Evolutionary conservation across 192 early-diverging fungal species (phyloP).

Genomic region (Coemansia sp.): DNA sequence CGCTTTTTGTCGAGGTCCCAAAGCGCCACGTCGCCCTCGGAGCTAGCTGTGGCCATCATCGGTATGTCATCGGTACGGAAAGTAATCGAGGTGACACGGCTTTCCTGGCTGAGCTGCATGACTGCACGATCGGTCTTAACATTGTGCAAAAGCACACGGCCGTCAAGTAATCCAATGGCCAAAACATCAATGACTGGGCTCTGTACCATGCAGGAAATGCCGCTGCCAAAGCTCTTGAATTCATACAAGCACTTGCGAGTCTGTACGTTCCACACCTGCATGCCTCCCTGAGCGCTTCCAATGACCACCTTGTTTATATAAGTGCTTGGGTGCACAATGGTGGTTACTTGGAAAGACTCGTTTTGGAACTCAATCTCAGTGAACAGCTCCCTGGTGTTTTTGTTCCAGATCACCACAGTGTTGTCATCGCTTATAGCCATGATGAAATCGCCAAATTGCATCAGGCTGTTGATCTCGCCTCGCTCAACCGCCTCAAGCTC

Average conservation of each 20-base stretch:
- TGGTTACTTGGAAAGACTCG: slow-evolving; percentile 64
- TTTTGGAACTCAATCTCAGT: slow-evolving; percentile 70
- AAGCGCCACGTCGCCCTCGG: slow-evolving; percentile 81
- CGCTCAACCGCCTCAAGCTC: slow-evolving; percentile 20
- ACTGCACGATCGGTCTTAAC: slow-evolving; percentile 75
- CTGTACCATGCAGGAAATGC: slow-evolving; percentile 78
- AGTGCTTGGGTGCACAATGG: slow-evolving; percentile 88
- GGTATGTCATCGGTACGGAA: slow-evolving; percentile 87
- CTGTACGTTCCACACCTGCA: slow-evolving; percentile 95
- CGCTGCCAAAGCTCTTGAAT: slow-evolving; percentile 68
- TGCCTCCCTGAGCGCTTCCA: slow-evolving; percentile 73
- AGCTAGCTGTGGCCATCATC: slow-evolving; percentile 88
- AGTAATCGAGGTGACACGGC: slow-evolving; percentile 81
- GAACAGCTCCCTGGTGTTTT: slow-evolving; percentile 63
- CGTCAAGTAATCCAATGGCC: slow-evolving; percentile 88
- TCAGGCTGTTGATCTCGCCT: slow-evolving; percentile 57
- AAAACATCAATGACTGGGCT: slow-evolving; percentile 91
- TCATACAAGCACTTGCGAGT: slow-evolving; percentile 73
- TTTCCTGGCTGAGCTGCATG: slow-evolving; percentile 77
- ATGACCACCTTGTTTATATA: slow-evolving; percentile 97
- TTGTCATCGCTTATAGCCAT: slow-evolving; percentile 80
- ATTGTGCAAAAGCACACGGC: slow-evolving; percentile 81
- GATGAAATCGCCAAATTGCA: slow-evolving; percentile 73
- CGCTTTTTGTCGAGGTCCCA: slow-evolving; percentile 87
- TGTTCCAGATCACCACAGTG: slow-evolving; percentile 72